Evolutionary conservation across 169 alveolate species (phyloP).

Genomic region (Plasmodium sp.): DNA sequence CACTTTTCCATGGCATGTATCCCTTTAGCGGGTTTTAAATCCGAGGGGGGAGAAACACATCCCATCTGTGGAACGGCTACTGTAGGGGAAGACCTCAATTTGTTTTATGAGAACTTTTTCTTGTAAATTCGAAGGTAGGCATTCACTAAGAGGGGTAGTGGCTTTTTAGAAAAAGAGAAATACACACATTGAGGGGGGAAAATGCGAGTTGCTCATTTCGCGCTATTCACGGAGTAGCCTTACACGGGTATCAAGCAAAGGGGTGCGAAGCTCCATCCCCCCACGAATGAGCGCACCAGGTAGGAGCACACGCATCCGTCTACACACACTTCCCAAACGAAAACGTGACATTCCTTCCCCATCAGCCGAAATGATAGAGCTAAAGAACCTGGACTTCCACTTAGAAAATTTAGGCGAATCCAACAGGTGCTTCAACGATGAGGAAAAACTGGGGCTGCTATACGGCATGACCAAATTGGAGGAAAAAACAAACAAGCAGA

Average conservation of each 20-base stretch:
- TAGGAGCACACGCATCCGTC: neutral
- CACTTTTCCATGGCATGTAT: neutral
- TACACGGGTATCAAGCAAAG: neutral
- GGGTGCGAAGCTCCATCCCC: neutral
- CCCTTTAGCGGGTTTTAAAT: neutral
- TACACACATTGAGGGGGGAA: neutral
- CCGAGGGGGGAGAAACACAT: neutral
- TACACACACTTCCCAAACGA: neutral
- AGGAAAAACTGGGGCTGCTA: slow-evolving; percentile 35
- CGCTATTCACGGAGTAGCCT: neutral
- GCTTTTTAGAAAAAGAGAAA: neutral
- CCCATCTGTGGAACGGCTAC: neutral
- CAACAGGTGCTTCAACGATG: slow-evolving; percentile 66
- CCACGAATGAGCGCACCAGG: neutral
- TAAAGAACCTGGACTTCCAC: slow-evolving; percentile 38
- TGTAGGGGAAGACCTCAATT: neutral
- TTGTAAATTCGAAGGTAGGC: neutral
- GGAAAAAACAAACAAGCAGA: slow-evolving; percentile 34
- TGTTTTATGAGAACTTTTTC: neutral
- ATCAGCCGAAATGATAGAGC: slow-evolving; percentile 23
- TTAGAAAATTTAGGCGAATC: slow-evolving; percentile 32
- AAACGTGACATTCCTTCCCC: neutral
- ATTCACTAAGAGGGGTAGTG: neutral
- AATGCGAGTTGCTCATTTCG: neutral
- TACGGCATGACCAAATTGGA: slow-evolving; percentile 62